Percentiles rank a stretch among this genome's conserved stretches.
Conservation (phyloP, 2,329 filamentous ascomycete species). For the Aspergillus ruber region DNA sequence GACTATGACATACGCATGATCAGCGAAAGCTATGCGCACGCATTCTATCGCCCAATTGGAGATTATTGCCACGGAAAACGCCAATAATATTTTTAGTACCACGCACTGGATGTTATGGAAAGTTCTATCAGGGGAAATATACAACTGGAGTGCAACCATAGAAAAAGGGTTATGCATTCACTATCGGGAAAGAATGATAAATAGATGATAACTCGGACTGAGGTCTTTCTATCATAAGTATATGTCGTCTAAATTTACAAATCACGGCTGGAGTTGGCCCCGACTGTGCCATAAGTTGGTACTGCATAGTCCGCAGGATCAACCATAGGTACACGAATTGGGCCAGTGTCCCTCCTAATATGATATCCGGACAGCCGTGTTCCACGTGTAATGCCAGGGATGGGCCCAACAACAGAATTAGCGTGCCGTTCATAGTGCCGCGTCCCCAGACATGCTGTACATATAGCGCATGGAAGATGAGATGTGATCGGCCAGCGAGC, state of each 20-base stretch:
- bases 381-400: not conserved
- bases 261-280: too few relatives aligned
- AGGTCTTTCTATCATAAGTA: too few relatives aligned
- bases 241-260: too few relatives aligned
- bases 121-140: not conserved
- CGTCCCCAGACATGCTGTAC: conserved; percentile 16
- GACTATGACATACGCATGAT: conserved; percentile 24
- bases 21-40: conserved; percentile 10
- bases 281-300: too few relatives aligned
- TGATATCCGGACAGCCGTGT: conserved; percentile 1
- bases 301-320: too few relatives aligned
- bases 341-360: not conserved
- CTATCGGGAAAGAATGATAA: not conserved
- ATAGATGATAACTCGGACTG: too few relatives aligned
- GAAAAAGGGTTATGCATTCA: not conserved
- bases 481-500: conserved; percentile 15
- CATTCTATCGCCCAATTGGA: not conserved
- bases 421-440: not conserved
- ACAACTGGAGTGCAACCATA: not conserved
- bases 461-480: conserved; percentile 21
- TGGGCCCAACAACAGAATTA: not conserved
- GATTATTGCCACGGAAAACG: not conserved
- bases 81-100: conserved; percentile 3
- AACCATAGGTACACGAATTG: too few relatives aligned
- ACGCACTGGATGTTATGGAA: conserved; percentile 3